Base-by-base conservation (phyloP, 371 early-diverging fungal species). In the Entomophthora muscae region DNA sequence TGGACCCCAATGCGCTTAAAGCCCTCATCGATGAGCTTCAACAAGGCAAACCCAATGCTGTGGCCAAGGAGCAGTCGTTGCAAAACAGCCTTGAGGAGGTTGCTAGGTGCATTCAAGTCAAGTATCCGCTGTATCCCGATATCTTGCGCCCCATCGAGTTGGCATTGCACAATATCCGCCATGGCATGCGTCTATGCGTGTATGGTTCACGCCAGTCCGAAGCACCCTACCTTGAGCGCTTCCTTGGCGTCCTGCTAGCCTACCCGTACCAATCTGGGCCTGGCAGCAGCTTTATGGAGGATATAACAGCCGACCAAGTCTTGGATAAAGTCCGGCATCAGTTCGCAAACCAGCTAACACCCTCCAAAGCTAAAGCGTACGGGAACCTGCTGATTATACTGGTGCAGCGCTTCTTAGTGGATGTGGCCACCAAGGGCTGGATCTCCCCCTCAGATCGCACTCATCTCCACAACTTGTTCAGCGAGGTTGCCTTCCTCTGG, bases 61-160 rank as follows among this genome's bases (percentile, higher is more conserved):
- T 79, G 24, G 80, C 82, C 30, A 76, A 83, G 27, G 87, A 87
- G 65, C 58, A 64, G 30, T 70, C 83, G 32, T 68, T 92, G 65
- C 93, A 92, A 69, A 83, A 78, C 53, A 84, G 81, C 63, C 77
- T 85, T 0, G 69, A 75, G 10, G 80, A 88, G 32, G 85, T 88
- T 65, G 77, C 88, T 65, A 66, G 76, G 61, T 73, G 78, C 68
- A 71, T 81, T 33, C 76, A 79, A 5, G 68, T 71, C 22, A 81
- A 76, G 54, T 80, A 76, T 60, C 80, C 83, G 2, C 63, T 78
- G 61, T 80, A 75, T 59, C 79, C 79, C 23, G 93, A 93, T 71
- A 77, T 93, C 22, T 70, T 87, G 0, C 86, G 85, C 52, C 93
- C 93, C 2, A 64, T 86, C 26, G 69, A 78, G 31, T 72, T 84